Evolutionary conservation across 768 basidiomycete species (phyloP), one percentile per base, ranked within the genome.

Genomic region (Amanita phalloides): DNA sequence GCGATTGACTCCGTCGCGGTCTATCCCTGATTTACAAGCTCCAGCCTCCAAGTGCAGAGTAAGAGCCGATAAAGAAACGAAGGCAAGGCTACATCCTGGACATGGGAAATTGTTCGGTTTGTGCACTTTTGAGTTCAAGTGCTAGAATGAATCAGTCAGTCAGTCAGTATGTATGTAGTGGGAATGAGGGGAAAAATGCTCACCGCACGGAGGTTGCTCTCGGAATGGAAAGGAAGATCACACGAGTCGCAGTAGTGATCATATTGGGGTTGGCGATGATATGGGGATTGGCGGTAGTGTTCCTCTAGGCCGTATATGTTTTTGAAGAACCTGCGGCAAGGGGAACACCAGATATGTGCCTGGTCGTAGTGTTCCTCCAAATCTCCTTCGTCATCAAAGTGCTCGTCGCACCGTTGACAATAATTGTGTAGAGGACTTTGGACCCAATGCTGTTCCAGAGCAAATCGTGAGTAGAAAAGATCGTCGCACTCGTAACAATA

Each of bases 41-140:
- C 83, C 84, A 9, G 71, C 66, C 58, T 87, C 86, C 60, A 84
- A 71, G 61, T 88, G 85, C 28, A 86, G 71, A 26, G 78, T 58
- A 41, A 87, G 68, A 6, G 81, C 77, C 8, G 82, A 72, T 38
- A 58, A 65, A 17, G 74, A 77, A 48, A 79, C 61, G 41, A 63
- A 86, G 1, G 50, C 56, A 20, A 55, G 55, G 1, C 53, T 62
- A 58, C 86, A 87, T 33, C 71, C 69, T 20, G 55, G 64, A 57
- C 67, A 78, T 45, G 17, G 57, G 36, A 66, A 54, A 53, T 61
- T 61, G 51, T 63, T 69, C 3, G 71, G 63, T 6, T 62, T 62
- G 60, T 86, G 84, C 8, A 64, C 39, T 28, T 74, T 69, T 0
- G 84, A 84, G 11, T 71, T 72, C 49, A 77, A 60, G 60, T 86